Base-by-base conservation (phyloP, 129 eudicot genomes). In the Heracleum sosnowskyi region DNA sequence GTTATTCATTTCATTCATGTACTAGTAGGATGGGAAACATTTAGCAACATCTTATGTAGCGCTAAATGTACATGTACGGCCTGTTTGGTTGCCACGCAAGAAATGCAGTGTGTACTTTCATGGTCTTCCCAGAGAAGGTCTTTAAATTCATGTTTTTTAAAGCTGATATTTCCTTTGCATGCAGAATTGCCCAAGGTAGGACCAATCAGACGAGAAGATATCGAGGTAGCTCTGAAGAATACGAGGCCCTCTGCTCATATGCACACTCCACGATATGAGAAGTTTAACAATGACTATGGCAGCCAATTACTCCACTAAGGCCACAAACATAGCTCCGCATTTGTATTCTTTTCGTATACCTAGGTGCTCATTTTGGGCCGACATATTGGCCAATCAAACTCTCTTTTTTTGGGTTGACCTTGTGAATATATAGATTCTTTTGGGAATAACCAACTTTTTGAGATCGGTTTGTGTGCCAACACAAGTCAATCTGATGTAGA, bases 211-310 rank as follows among this genome's bases (percentile, higher is more conserved):
- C 87, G 37, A 12, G 85, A 72, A 69, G 99, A 96, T 76, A 83
- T 96, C 35, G 88, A 90, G 77, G 79, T 76, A 68, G 97, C 99
- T 8, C 57, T 92, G 85, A 96, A 73, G 90, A 96, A 96, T 83
- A 96, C 99, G 0, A 84, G 99, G 68, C 99, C 99, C 34, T 96
- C 99, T 15, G 99, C 99, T 41, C 99, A 92, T 80, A 91, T 96
- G 55, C 92, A 81, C 34, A 92, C 99, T 12, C 97, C 82, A 74
- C 97, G 99, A 62, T 96, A 96, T 78, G 95, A 92, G 36, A 88
- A 89, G 85, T 96, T 96, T 42, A 96, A 96, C 69, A 83, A 84
- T 0, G 99, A 96, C 83, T 96, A 96, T 79, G 99, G 99, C 44
- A 96, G 99, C 77, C 99, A 96, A 72, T 81, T 92, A 80, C 89